Evolutionary conservation across 2,329 filamentous ascomycete species (phyloP).

Genomic region (Colletotrichum sp.): DNA sequence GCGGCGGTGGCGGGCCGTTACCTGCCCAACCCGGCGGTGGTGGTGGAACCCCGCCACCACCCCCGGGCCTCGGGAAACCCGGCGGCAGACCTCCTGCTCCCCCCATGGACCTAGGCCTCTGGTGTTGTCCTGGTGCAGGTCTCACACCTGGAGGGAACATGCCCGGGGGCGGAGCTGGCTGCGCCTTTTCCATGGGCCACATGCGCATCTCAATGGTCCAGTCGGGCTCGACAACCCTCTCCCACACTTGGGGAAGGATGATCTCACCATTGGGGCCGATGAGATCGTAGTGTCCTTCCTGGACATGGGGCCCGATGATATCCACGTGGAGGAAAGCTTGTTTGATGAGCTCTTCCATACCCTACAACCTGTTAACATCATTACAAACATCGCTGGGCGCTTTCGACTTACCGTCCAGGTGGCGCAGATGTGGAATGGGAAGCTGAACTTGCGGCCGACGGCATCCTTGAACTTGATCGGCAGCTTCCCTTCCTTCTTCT

Average conservation of each 20-base stretch:
- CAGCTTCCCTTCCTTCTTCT: constrained; percentile 61
- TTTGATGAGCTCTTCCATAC: constrained; percentile 86
- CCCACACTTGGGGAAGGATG: constrained; percentile 82
- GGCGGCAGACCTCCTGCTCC: not conserved
- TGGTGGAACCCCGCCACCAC: constrained; percentile 1
- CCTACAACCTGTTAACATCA: constrained; percentile 52
- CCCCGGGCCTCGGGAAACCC: not conserved
- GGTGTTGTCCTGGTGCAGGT: not conserved
- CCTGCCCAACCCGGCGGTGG: not conserved
- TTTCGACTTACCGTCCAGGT: constrained; percentile 75
- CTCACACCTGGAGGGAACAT: not conserved
- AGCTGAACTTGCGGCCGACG: constrained; percentile 88
- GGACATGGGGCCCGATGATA: constrained; percentile 75
- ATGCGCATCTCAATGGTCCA: constrained; percentile 74
- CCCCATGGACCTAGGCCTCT: not conserved
- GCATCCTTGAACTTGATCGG: constrained; percentile 93
- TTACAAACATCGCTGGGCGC: not conserved
- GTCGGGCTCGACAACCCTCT: constrained; percentile 80
- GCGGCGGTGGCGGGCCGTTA: not conserved
- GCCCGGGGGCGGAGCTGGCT: not conserved
- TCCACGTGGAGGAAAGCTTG: constrained; percentile 85
- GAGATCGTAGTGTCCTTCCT: constrained; percentile 80
- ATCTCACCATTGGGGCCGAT: constrained; percentile 82
- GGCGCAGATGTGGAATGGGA: constrained; percentile 84
- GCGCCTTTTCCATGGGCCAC: constrained; percentile 54